Percentiles rank a stretch among this genome's conserved stretches.
phyloP scores from a whole-genome alignment of 1,139 yeast genomes.

The Candida sp. region DNA sequence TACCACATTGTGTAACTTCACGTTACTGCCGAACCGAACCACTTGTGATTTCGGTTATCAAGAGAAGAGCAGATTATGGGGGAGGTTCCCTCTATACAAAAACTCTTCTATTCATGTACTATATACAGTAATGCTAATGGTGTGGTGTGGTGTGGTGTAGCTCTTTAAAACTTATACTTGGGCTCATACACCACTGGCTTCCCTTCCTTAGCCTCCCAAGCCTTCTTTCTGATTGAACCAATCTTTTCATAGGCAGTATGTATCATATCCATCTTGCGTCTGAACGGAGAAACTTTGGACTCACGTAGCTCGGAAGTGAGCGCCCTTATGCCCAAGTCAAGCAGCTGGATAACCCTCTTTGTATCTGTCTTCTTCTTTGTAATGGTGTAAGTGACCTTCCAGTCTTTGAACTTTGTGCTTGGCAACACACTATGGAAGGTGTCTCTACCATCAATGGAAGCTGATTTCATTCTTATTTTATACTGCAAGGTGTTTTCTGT shows the following conservation, averaged over 20 bases:
- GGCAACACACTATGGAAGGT: constrained; percentile 4
- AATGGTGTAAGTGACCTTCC: constrained; percentile 12
- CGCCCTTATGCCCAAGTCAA: constrained; percentile 7
- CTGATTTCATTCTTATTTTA: constrained; percentile 3
- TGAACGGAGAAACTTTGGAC: background rate
- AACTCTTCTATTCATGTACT: background rate
- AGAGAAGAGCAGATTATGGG: too few species aligned
- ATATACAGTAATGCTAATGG: too few species aligned
- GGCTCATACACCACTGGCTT: constrained; percentile 12
- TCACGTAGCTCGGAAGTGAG: constrained; percentile 1
- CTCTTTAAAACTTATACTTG: constrained; percentile 7
- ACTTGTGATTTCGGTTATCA: too few species aligned
- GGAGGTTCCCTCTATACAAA: too few species aligned
- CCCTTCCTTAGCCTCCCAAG: constrained; percentile 9
- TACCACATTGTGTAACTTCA: background rate
- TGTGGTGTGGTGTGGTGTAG: background rate
- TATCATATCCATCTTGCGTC: background rate
- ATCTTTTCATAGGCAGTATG: constrained; percentile 9
- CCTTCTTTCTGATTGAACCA: constrained; percentile 9
- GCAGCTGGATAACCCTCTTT: constrained; percentile 1
- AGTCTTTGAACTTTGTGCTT: background rate
- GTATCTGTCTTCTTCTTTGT: background rate
- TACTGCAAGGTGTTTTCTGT: constrained; percentile 11
- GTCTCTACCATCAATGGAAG: constrained; percentile 2
- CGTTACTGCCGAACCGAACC: background rate